phyloP scores from a whole-genome alignment of 805 yeast genomes.

The Lipomyces sp. region DNA sequence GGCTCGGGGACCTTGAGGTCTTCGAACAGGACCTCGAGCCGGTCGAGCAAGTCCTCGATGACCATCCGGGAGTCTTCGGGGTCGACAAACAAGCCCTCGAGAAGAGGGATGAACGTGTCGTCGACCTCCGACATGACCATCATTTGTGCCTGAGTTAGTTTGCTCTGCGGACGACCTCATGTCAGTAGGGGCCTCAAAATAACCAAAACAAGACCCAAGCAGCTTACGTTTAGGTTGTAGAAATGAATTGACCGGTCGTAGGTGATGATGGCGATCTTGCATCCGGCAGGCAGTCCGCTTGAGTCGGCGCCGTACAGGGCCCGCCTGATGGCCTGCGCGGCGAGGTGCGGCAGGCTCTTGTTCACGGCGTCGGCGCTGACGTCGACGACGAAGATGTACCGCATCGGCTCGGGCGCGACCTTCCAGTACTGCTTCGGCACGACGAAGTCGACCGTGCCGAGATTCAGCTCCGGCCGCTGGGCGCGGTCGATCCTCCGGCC shows the following conservation, averaged over 20 bases:
- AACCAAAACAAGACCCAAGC: background rate
- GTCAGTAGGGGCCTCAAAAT: background rate
- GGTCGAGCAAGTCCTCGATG: conserved; percentile 64
- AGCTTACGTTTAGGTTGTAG: conserved; percentile 57
- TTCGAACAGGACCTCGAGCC: conserved; percentile 49
- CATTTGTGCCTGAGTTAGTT: conserved; percentile 54
- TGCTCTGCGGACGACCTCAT: conserved; percentile 8
- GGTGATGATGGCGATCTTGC: conserved; percentile 67
- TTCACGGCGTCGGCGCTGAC: conserved; percentile 57
- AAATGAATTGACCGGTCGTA: conserved; percentile 72
- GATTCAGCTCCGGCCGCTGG: conserved; percentile 69
- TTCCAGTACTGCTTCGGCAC: conserved; percentile 73
- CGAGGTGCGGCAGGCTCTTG: conserved; percentile 57
- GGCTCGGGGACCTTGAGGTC: conserved; percentile 52
- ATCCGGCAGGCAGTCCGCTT: conserved; percentile 42
- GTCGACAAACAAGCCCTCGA: conserved; percentile 73
- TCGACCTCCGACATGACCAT: conserved; percentile 65
- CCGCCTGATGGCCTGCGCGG: conserved; percentile 67
- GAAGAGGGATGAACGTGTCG: conserved; percentile 80
- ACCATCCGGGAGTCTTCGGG: conserved; percentile 62
- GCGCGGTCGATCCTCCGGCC: conserved; percentile 63
- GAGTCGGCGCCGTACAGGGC: conserved; percentile 46
- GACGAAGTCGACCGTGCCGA: conserved; percentile 79
- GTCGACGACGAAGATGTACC: conserved; percentile 72
- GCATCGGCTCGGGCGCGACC: conserved; percentile 49